Base-by-base conservation (phyloP, 441 rosid species). In the Syzygium malaccense region DNA sequence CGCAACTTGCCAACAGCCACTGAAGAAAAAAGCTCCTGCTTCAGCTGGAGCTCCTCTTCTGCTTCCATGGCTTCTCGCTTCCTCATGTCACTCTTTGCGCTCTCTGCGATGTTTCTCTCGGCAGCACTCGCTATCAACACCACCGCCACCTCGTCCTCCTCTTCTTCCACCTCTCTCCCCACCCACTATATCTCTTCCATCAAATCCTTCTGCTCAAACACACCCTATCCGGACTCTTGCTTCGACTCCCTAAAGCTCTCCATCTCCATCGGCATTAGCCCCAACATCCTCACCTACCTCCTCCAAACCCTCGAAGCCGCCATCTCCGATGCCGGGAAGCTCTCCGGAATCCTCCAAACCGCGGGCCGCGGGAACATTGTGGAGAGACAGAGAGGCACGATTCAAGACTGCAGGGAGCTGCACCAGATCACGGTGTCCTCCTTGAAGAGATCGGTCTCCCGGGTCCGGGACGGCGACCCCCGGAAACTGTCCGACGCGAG, bases 341-440 rank as follows among this genome's bases (percentile, higher is more conserved):
- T 96, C 54, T 92, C 95, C 12, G 71, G 86, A 89, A 89, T 97
- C 30, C 90, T 97, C 86, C 90, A 91, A 15, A 84, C 13, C 6
- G 93, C 92, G 14, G 58, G 57, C 30, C 66, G 0, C 51, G 92
- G 91, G 23, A 92, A 91, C 56, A 89, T 97, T 85, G 83, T 93
- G 9, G 98, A 97, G 79, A 93, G 91, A 62, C 97, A 96, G 55
- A 97, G 90, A 91, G 98, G 98, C 41, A 90, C 97, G 19, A 89
- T 96, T 87, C 96, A 92, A 89, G 98, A 97, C 84, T 96, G 99
- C 90, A 89, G 86, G 89, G 98, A 97, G 37, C 98, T 97, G 68
- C 96, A 96, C 89, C 94, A 93, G 55, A 95, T 95, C 83, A 95
- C 98, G 25, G 51, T 94, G 8, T 89, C 92, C 30, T 89, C 93